Evolutionary conservation across 2,329 filamentous ascomycete genomes (phyloP).

Genomic region (Alternaria postmessia): DNA sequence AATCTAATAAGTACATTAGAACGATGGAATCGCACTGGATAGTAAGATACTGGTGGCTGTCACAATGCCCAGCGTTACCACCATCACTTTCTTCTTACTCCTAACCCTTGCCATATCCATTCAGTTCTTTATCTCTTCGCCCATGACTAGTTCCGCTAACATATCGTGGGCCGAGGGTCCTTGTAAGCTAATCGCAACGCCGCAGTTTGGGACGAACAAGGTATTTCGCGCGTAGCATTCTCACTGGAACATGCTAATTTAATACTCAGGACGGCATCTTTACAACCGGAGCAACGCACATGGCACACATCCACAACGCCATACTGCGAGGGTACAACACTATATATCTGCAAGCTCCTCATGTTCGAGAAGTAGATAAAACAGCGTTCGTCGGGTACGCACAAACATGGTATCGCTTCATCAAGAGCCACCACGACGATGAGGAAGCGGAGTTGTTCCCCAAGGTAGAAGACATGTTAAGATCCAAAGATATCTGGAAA

Average conservation of each 20-base stretch:
- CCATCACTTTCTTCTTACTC: conserved; percentile 12
- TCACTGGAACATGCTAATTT: neutral
- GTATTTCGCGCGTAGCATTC: conserved; percentile 8
- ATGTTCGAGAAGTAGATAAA: conserved; percentile 42
- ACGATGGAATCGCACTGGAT: neutral
- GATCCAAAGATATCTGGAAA: conserved; percentile 38
- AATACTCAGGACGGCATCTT: conserved; percentile 39
- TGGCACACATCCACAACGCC: conserved; percentile 53
- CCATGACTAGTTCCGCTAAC: conserved; percentile 8
- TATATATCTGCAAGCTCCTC: conserved; percentile 51
- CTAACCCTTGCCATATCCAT: conserved; percentile 11
- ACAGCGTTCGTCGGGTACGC: conserved; percentile 49
- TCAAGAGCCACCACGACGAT: conserved; percentile 49
- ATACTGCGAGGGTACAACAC: conserved; percentile 53
- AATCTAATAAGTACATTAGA: neutral
- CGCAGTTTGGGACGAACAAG: conserved; percentile 43
- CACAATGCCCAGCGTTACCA: conserved; percentile 19
- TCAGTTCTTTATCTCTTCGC: conserved; percentile 11
- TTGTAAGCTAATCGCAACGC: conserved; percentile 37
- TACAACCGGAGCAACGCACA: conserved; percentile 46
- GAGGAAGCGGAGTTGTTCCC: conserved; percentile 50
- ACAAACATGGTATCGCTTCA: conserved; percentile 45
- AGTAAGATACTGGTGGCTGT: neutral
- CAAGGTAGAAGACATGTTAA: conserved; percentile 41
- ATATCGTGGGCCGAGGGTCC: conserved; percentile 45